Evolutionary conservation across 2,329 filamentous ascomycete genomes (phyloP).

Genomic region (Metarhizium anisopliae): DNA sequence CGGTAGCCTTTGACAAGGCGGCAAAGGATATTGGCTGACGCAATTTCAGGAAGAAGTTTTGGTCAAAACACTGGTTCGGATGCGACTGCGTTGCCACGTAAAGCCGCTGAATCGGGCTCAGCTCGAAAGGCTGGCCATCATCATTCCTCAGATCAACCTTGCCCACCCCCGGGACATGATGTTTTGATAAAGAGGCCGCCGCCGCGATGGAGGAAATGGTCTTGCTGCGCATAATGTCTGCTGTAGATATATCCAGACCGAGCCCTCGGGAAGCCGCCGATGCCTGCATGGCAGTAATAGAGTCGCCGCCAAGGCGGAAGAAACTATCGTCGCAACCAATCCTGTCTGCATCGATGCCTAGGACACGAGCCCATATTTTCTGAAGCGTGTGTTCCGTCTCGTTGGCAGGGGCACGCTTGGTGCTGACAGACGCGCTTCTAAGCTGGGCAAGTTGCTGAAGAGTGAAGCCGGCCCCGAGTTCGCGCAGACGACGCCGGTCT

Average conservation of each 20-base stretch:
- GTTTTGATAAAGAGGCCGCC: neutral
- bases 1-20: neutral
- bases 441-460: neutral
- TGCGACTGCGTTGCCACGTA: neutral
- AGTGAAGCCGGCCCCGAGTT: neutral
- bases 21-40: neutral
- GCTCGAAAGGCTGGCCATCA: neutral
- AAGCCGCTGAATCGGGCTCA: neutral
- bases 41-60: neutral
- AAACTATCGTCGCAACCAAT: slow-evolving; percentile 18
- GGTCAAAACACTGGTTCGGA: neutral
- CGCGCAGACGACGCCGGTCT: neutral
- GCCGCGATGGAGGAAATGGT: neutral
- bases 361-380: slow-evolving; percentile 13
- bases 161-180: neutral
- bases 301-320: slow-evolving; percentile 17
- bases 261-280: neutral
- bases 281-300: neutral
- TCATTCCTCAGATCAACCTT: neutral
- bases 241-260: neutral
- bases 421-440: neutral
- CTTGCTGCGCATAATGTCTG: neutral
- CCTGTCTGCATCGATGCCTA: slow-evolving; percentile 13
- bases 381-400: slow-evolving; percentile 12
- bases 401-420: slow-evolving; percentile 7